Percentiles rank a stretch among this genome's conserved stretches.
phyloP scores from a whole-genome alignment of 768 basidiomycete genomes.

The Xerocomellus amylosporus region DNA sequence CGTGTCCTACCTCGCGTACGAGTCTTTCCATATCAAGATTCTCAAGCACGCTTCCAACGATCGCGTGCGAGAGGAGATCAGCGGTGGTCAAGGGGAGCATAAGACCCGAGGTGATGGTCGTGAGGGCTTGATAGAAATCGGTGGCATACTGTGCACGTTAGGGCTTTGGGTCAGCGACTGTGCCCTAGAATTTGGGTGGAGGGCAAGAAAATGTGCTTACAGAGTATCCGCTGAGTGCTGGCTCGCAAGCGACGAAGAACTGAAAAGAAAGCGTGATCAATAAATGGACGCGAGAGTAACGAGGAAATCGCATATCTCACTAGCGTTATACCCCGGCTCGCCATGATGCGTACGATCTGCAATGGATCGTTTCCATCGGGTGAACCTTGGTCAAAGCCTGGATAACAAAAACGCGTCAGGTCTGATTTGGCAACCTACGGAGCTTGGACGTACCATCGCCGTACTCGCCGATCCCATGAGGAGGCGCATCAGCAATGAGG shows the following conservation, averaged over 20 bases:
- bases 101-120: slow-evolving; percentile 87
- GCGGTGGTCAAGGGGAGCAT: slow-evolving; percentile 97
- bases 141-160: slow-evolving; percentile 66
- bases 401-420: slow-evolving; percentile 10
- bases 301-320: slow-evolving; percentile 43
- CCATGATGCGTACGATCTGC: slow-evolving; percentile 85
- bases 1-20: slow-evolving; percentile 90
- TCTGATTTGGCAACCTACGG: slow-evolving; percentile 1
- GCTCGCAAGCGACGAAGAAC: slow-evolving; percentile 99
- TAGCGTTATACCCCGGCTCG: slow-evolving; percentile 83
- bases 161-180: slow-evolving; percentile 13
- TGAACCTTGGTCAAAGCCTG: slow-evolving; percentile 91
- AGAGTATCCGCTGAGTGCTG: slow-evolving; percentile 89
- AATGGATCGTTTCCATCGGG: slow-evolving; percentile 93
- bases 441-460: slow-evolving; percentile 71
- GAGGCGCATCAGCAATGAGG: slow-evolving; percentile 95
- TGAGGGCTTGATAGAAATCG: slow-evolving; percentile 93
- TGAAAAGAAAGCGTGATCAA: slow-evolving; percentile 32
- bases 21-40: slow-evolving; percentile 98
- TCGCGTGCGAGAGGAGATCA: slow-evolving; percentile 90
- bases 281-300: background rate
- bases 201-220: slow-evolving; percentile 42
- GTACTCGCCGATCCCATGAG: slow-evolving; percentile 96
- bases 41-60: slow-evolving; percentile 94
- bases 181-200: slow-evolving; percentile 9